Evolutionary conservation across 176 grass and related monocot genomes (phyloP).

Genomic region (Alopecurus myosuroides): DNA sequence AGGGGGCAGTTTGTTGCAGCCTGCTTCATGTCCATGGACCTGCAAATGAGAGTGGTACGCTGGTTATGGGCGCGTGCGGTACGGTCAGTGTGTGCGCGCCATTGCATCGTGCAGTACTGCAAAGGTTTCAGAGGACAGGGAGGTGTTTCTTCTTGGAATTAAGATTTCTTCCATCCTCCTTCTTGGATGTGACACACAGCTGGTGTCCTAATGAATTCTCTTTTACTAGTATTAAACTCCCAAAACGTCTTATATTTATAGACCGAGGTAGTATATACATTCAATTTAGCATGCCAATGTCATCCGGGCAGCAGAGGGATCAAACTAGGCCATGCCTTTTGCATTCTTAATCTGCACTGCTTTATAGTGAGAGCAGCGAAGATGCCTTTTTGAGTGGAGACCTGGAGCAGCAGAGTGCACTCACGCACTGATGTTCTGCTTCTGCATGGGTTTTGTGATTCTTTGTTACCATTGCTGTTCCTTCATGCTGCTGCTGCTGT

Average conservation of each 20-base stretch:
- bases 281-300: too few species aligned
- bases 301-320: too few species aligned
- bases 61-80: background rate
- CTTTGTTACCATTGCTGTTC: background rate
- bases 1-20: background rate
- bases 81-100: background rate
- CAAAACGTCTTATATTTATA: too few species aligned
- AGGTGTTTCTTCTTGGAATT: background rate
- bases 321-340: too few species aligned
- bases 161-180: background rate
- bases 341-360: too few species aligned
- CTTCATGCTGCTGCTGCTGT: slow-evolving; percentile 6
- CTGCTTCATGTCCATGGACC: background rate
- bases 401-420: background rate
- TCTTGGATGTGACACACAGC: background rate
- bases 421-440: background rate
- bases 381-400: background rate
- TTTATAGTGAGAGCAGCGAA: background rate
- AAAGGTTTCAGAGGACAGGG: too few species aligned
- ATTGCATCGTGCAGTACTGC: background rate
- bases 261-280: too few species aligned
- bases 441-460: slow-evolving; percentile 6
- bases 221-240: too few species aligned
- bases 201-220: too few species aligned
- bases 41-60: background rate